Percentiles rank a stretch among this genome's conserved stretches.
phyloP scores from a whole-genome alignment of 441 rosid genomes.

The Mallotus japonicus region DNA sequence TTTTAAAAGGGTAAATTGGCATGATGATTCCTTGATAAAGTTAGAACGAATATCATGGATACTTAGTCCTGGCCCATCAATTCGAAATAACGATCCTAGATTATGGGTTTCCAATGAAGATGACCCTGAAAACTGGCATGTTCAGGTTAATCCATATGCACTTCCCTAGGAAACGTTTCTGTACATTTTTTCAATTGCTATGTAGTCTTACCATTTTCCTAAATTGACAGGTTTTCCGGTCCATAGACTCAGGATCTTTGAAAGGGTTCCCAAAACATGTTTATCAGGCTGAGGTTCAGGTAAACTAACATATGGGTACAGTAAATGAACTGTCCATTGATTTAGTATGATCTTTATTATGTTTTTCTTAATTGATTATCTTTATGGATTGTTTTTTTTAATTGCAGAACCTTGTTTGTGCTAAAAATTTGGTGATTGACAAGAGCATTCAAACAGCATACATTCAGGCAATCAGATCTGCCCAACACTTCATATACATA shows the following conservation, averaged over 20 bases:
- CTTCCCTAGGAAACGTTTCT: neutral
- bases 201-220: conserved; percentile 3
- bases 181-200: neutral
- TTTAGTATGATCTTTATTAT: neutral
- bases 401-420: conserved; percentile 78
- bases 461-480: conserved; percentile 81
- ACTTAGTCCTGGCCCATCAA: conserved; percentile 52
- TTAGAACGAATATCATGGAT: conserved; percentile 88
- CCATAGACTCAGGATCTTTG: conserved; percentile 85
- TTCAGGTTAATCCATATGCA: conserved; percentile 46
- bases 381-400: neutral
- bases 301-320: neutral
- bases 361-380: neutral
- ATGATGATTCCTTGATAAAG: conserved; percentile 75
- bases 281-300: conserved; percentile 55
- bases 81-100: conserved; percentile 41
- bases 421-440: conserved; percentile 79
- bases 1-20: conserved; percentile 67
- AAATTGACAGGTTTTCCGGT: conserved; percentile 64
- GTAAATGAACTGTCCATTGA: neutral
- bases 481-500: conserved; percentile 77
- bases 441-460: conserved; percentile 87
- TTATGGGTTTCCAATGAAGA: conserved; percentile 53
- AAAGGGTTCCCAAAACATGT: conserved; percentile 82
- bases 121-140: conserved; percentile 70